Evolutionary conservation across 331 rosid species (phyloP), one percentile per base, ranked within the genome.

Genomic region (Rosa hybrid): DNA sequence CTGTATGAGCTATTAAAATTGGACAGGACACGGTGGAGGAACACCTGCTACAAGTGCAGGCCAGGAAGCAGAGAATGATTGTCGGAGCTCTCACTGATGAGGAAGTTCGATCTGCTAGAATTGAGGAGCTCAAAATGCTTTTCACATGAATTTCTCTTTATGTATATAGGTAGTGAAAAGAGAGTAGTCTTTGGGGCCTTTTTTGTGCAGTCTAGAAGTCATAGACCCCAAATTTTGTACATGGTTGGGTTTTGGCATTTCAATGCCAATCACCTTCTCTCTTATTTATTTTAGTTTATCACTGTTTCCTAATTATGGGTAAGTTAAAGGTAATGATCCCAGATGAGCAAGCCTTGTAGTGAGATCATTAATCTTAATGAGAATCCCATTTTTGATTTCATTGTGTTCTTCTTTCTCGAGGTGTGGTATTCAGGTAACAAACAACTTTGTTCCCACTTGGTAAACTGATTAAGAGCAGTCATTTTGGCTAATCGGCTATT

Each of bases 41-140:
- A 50, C 82, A 88, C 2, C 72, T 94, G 87, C 96, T 87, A 78
- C 96, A 81, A 82, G 93, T 94, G 14, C 96, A 94, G 72, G 94
- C 90, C 8, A 86, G 86, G 81, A 92, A 89, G 87, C 92, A 92
- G 83, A 79, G 87, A 56, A 84, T 94, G 97, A 94, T 94, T 75
- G 81, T 92, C 7, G 96, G 93, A 64, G 92, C 97, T 64, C 91
- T 94, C 71, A 92, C 91, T 4, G 88, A 94, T 20, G 91, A 92
- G 59, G 96, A 94, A 69, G 92, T 92, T 77, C 86, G 96, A 9
- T 77, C 88, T 62, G 90, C 92, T 20, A 82, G 97, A 83, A 86
- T 92, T 83, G 92, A 90, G 69, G 97, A 94, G 56, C 94, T 94
- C 79, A 94, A 90, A 80, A 88, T 90, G 90, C 92, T 94, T 1